Percentiles rank a stretch among this genome's conserved stretches.
Evolutionary conservation across 208 protist genomes (phyloP).

Genomic region (Leishmania tropica): DNA sequence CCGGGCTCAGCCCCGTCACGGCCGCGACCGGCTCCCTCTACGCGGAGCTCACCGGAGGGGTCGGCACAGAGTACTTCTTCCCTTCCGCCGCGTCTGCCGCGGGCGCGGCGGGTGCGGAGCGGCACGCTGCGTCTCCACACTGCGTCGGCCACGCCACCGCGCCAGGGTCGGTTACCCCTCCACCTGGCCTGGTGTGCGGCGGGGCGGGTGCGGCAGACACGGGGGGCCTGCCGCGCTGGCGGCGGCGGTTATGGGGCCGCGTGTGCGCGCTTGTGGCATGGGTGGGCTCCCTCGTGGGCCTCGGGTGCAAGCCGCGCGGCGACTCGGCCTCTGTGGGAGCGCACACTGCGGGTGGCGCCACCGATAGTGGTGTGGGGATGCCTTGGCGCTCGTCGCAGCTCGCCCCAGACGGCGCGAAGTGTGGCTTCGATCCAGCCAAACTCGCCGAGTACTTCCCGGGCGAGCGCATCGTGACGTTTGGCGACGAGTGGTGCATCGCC

Average conservation of each 20-base stretch:
- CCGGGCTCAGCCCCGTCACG: not conserved
- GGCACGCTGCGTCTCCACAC: not conserved
- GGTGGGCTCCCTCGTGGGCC: constrained; percentile 20
- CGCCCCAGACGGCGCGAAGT: not conserved
- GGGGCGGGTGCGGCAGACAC: not conserved
- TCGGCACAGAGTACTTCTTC: constrained; percentile 5
- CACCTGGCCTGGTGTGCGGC: not conserved
- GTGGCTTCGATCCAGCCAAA: not conserved
- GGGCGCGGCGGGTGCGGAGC: not conserved
- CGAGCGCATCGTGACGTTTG: constrained; percentile 38
- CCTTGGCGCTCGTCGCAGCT: not conserved
- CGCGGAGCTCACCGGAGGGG: constrained; percentile 6
- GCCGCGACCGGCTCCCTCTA: constrained; percentile 3
- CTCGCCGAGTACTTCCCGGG: constrained; percentile 18
- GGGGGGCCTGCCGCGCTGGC: not conserved
- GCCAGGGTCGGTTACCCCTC: not conserved
- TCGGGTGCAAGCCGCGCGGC: not conserved
- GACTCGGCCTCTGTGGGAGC: not conserved
- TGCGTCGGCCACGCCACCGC: not conserved
- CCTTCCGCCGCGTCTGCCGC: not conserved
- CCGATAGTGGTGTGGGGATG: not conserved
- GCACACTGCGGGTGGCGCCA: not conserved
- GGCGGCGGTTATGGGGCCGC: not conserved
- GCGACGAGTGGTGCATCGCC: constrained; percentile 22
- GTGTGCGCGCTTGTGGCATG: constrained; percentile 18